A percentile compares a stretch with the other conserved stretches of the same genome.
Conservation (phyloP, 257 asterid genomes). For the Plantago ovata region DNA sequence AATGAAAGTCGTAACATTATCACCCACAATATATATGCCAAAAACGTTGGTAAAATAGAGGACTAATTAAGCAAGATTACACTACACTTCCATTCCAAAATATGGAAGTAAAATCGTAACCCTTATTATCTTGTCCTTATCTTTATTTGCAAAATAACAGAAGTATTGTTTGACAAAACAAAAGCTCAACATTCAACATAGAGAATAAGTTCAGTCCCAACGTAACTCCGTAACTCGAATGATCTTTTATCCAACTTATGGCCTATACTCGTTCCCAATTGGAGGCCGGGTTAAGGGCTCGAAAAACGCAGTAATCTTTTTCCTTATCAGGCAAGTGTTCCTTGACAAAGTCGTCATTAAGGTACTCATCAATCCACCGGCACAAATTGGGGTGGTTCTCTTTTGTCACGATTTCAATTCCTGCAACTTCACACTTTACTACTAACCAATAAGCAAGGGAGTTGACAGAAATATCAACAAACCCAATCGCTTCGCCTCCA, state of each 20-base stretch:
- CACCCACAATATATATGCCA: too few relatives aligned
- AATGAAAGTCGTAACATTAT: too few relatives aligned
- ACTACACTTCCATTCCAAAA: too few relatives aligned
- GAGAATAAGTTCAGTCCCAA: too few relatives aligned
- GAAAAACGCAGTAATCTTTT: not conserved
- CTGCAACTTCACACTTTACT: slow-evolving; percentile 19
- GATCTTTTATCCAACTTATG: not conserved
- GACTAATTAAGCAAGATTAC: too few relatives aligned
- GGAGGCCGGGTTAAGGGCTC: not conserved
- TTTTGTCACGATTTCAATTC: slow-evolving; percentile 25
- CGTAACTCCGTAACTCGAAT: too few relatives aligned
- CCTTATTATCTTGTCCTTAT: too few relatives aligned
- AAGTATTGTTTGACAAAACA: too few relatives aligned
- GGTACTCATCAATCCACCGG: not conserved
- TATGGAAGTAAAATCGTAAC: too few relatives aligned
- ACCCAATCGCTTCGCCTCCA: slow-evolving; percentile 36
- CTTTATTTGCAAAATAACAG: too few relatives aligned
- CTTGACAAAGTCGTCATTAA: not conserved
- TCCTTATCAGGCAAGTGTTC: slow-evolving; percentile 10
- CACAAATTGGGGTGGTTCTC: slow-evolving; percentile 18
- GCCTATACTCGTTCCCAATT: not conserved
- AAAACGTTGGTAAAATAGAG: too few relatives aligned
- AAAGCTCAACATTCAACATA: too few relatives aligned
- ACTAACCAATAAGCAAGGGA: slow-evolving; percentile 27
- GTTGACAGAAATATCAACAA: slow-evolving; percentile 31